These are phyloP conservation scores for Elsinoe fawcettii DNA, from an alignment of 2,329 filamentous ascomycete genomes.

Conservation along the genomic window DNA sequence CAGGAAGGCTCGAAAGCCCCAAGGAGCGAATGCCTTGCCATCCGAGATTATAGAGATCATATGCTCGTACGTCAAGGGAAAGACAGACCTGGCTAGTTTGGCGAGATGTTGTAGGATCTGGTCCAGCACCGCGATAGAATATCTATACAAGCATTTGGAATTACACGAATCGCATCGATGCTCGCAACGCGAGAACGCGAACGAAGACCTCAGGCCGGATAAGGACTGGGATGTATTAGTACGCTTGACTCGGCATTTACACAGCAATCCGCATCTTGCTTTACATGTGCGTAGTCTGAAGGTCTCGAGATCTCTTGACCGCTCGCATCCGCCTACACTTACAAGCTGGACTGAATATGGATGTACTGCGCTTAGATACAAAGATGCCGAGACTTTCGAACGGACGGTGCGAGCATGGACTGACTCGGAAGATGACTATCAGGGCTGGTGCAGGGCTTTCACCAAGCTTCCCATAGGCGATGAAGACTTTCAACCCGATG, in stretches of 20 bases:
- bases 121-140: neutral
- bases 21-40: neutral
- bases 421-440: neutral
- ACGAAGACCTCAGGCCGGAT: neutral
- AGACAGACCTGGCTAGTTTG: neutral
- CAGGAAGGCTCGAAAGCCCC: neutral
- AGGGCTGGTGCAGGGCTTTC: neutral
- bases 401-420: neutral
- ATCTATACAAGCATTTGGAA: neutral
- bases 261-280: neutral
- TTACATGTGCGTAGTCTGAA: neutral
- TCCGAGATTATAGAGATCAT: neutral
- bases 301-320: neutral
- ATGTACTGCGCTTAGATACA: neutral
- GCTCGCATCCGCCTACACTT: neutral
- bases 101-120: neutral
- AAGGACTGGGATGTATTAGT: neutral
- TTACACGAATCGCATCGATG: neutral
- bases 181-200: neutral
- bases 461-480: neutral
- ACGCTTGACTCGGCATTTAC: neutral
- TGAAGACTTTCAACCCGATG: neutral
- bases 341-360: neutral
- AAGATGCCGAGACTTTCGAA: neutral
- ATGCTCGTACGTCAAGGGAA: neutral